Evolutionary conservation across 2,329 filamentous ascomycete species (phyloP), one percentile per base, ranked within the genome.

Genomic region (Fusarium albidum): DNA sequence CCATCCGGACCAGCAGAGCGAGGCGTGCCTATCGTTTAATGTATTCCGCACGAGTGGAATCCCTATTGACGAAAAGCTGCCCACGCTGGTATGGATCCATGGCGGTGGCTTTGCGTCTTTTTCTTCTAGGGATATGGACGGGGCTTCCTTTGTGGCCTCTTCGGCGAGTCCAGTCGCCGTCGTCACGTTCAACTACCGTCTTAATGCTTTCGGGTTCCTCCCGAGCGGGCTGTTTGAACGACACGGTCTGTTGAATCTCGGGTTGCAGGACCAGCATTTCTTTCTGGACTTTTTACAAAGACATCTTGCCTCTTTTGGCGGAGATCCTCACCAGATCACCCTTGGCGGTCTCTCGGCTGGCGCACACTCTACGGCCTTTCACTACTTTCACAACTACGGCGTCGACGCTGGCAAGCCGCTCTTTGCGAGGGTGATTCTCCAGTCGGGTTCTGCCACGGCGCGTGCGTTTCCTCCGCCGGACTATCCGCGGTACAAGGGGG

Each of bases 21-120:
- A 52, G 5, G 46, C 49, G 3, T 51, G 49, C 6, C n/a, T 52
- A 4, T 51, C 49, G 5, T 52, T 52, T 6, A 52, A 52, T 2
- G 25, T 52, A 2, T 52, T 21, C 9, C 46, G 49, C 3, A 51
- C 49, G 2, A 21, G 27, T 4, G 47, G 35, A 1, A 25, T 52
- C 1, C 37, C 49, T 0, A 29, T 52, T 1, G 32, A 21, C 7
- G 25, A 43, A 15, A 52, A 32, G 27, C 26, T 52, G 1, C 49
- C 49, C 3, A 44, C 49, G 0, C 26, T 52, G 6, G 31, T 52
- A 3, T 52, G 49, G 49, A 52, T 52, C 3, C 49, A 52, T 2
- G 49, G 49, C 0, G 49, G 49, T 13, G 49, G 49, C 3, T 52
- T 52, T 28, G 49, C 46, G 6, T 52, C 49, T 2, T 52, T 52